A percentile compares a stretch with the other conserved stretches of the same genome.
Conservation (phyloP, 192 early-diverging fungal species). For the Umbelopsis sp. region DNA sequence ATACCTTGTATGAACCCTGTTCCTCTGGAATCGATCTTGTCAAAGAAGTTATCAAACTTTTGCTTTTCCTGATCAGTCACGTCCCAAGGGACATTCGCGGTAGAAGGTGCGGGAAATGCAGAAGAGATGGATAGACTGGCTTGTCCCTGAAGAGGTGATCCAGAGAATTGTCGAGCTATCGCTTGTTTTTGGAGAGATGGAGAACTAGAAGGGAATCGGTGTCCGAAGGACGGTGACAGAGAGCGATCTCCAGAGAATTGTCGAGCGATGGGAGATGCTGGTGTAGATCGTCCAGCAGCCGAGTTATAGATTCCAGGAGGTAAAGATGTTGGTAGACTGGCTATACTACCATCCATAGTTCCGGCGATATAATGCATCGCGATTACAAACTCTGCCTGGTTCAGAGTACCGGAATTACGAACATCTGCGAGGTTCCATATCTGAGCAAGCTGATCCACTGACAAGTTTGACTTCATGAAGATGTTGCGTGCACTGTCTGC, state of each 20-base stretch:
- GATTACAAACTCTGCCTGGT: constrained; percentile 82
- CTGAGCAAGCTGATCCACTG: constrained; percentile 69
- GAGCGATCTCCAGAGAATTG: constrained; percentile 6
- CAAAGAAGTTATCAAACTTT: constrained; percentile 79
- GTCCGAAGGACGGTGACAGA: not conserved
- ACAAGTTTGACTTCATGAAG: constrained; percentile 81
- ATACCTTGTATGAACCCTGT: constrained; percentile 70
- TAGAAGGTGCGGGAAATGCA: not conserved
- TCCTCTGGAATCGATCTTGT: constrained; percentile 63
- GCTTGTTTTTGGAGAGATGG: constrained; percentile 10
- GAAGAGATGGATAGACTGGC: constrained; percentile 25
- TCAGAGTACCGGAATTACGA: constrained; percentile 67
- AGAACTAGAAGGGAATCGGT: not conserved
- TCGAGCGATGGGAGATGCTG: constrained; percentile 19
- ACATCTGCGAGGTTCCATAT: constrained; percentile 88
- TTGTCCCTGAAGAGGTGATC: constrained; percentile 30
- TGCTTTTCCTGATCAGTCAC: constrained; percentile 71
- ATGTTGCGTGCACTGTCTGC: constrained; percentile 76
- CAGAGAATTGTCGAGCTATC: constrained; percentile 12
- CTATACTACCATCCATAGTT: constrained; percentile 72
- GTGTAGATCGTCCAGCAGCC: constrained; percentile 26
- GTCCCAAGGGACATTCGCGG: constrained; percentile 60
- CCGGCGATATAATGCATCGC: constrained; percentile 88
- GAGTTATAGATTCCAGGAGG: constrained; percentile 64
- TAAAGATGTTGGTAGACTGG: constrained; percentile 67